These are phyloP conservation scores for Crucibulum laeve DNA, from an alignment of 768 basidiomycete species.

Conservation along the genomic window DNA sequence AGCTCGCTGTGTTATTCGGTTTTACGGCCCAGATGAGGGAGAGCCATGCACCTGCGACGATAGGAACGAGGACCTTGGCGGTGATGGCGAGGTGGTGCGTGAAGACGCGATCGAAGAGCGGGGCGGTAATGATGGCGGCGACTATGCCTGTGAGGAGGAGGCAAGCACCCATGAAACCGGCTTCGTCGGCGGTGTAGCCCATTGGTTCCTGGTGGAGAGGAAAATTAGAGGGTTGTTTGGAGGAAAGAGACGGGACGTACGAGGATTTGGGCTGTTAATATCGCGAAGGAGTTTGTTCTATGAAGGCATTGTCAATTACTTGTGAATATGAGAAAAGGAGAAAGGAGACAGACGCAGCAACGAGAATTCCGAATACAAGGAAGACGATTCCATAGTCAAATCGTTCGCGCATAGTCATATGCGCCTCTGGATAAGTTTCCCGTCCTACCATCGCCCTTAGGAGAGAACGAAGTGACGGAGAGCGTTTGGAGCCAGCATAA, in stretches of 20 bases:
- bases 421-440: slow-evolving; percentile 32
- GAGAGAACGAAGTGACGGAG: slow-evolving; percentile 50
- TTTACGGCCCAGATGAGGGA: slow-evolving; percentile 78
- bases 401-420: slow-evolving; percentile 65
- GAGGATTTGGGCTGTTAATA: slow-evolving; percentile 65
- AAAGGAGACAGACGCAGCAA: slow-evolving; percentile 49
- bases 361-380: slow-evolving; percentile 59
- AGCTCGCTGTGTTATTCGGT: slow-evolving; percentile 50
- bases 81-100: slow-evolving; percentile 65
- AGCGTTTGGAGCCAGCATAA: slow-evolving; percentile 61
- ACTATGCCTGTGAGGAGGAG: slow-evolving; percentile 70
- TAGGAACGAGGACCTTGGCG: slow-evolving; percentile 55
- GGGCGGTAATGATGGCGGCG: slow-evolving; percentile 63
- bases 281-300: slow-evolving; percentile 59
- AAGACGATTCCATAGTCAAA: slow-evolving; percentile 63
- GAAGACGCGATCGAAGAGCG: slow-evolving; percentile 79
- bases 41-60: slow-evolving; percentile 62
- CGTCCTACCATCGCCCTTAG: slow-evolving; percentile 47
- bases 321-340: background rate
- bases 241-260: slow-evolving; percentile 31
- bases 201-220: slow-evolving; percentile 48
- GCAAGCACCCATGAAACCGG: slow-evolving; percentile 66
- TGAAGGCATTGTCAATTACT: background rate
- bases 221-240: background rate
- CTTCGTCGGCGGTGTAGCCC: slow-evolving; percentile 63